A percentile compares a stretch with the other conserved stretches of the same genome.
These are phyloP conservation scores for Colletotrichum gigasporum DNA, from an alignment of 2,329 filamentous ascomycete species.

Conservation along the genomic window DNA sequence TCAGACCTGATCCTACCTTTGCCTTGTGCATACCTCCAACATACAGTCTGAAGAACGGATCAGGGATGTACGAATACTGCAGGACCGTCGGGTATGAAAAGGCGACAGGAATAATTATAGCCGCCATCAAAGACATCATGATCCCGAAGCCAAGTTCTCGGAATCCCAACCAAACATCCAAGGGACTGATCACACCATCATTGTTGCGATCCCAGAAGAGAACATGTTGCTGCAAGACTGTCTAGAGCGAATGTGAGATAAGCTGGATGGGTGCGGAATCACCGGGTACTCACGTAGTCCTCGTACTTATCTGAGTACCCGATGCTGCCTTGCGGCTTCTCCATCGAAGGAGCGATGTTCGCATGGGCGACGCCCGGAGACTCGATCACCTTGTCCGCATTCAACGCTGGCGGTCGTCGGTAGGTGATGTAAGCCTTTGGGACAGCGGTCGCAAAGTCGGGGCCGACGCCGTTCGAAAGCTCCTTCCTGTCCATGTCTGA, in stretches of 20 bases:
- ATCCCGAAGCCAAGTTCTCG: conserved; percentile 47
- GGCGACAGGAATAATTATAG: conserved; percentile 47
- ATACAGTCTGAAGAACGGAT: conserved; percentile 44
- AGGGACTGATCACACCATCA: conserved; percentile 47
- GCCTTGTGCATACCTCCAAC: conserved; percentile 47
- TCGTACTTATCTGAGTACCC: conserved; percentile 2
- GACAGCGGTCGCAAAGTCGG: conserved; percentile 9
- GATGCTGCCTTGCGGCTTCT: background rate
- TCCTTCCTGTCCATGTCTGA: background rate
- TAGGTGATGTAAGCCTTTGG: conserved; percentile 5
- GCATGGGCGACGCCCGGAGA: conserved; percentile 16
- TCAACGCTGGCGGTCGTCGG: background rate
- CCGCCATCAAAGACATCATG: conserved; percentile 44
- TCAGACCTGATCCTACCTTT: conserved; percentile 35
- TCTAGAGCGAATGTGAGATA: conserved; percentile 24
- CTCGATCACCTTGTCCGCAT: background rate
- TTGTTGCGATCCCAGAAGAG: conserved; percentile 50
- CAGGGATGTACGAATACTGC: conserved; percentile 42
- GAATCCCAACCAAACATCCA: conserved; percentile 48
- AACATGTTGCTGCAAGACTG: conserved; percentile 48
- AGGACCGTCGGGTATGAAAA: conserved; percentile 53
- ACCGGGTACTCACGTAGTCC: conserved; percentile 1
- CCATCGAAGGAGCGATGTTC: conserved; percentile 5
- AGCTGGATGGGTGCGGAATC: background rate
- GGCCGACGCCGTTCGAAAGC: background rate